Evolutionary conservation across 129 eudicot genomes (phyloP).

Genomic region (Mikania micrantha): DNA sequence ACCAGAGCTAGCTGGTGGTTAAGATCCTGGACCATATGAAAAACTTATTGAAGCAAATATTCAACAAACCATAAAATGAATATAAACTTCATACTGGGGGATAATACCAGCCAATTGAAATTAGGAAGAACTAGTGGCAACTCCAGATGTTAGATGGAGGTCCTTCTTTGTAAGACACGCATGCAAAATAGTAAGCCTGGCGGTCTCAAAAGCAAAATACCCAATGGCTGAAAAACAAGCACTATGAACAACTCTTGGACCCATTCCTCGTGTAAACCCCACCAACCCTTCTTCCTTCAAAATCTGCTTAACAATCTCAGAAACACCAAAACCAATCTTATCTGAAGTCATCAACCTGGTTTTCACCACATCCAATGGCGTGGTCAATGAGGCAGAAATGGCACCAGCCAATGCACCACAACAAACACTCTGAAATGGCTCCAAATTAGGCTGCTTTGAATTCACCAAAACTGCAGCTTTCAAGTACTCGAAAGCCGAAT

Average conservation of each 20-base stretch:
- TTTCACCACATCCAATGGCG: conserved; percentile 86
- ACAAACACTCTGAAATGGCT: conserved; percentile 74
- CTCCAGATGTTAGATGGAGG: too few species aligned
- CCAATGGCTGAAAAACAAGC: conserved; percentile 95
- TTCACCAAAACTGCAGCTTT: conserved; percentile 65
- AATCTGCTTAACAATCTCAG: conserved; percentile 62
- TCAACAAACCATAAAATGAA: too few species aligned
- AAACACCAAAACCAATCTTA: conserved; percentile 51
- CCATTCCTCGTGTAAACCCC: conserved; percentile 90
- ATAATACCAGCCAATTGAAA: neutral
- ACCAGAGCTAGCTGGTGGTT: too few species aligned
- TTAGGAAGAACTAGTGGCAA: neutral
- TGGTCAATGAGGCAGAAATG: conserved; percentile 75
- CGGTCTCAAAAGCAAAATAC: conserved; percentile 95
- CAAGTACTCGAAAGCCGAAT: conserved; percentile 81
- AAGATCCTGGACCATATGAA: too few species aligned
- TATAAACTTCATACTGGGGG: too few species aligned
- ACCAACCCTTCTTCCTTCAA: conserved; percentile 85
- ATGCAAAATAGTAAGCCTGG: conserved; percentile 13
- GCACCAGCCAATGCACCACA: conserved; percentile 99
- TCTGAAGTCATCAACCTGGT: conserved; percentile 88
- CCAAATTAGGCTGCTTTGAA: conserved; percentile 41
- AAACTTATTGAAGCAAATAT: too few species aligned
- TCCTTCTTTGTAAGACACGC: neutral
- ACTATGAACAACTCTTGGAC: conserved; percentile 85